A percentile compares a stretch with the other conserved stretches of the same genome.
These are phyloP conservation scores for Carex parvula DNA, from an alignment of 176 grass and related monocot species.

Conservation along the genomic window DNA sequence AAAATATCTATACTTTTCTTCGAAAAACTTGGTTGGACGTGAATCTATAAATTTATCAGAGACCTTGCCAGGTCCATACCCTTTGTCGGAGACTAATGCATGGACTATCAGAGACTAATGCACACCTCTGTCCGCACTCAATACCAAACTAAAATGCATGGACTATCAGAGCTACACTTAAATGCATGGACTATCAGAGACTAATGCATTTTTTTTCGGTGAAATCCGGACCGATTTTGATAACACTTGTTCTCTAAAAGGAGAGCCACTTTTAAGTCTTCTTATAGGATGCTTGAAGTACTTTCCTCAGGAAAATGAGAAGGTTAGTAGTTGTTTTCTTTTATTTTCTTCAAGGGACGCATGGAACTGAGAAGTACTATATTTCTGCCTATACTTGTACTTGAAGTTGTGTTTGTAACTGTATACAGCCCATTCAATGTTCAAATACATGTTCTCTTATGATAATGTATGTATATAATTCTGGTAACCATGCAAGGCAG, in stretches of 20 bases:
- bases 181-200: no score
- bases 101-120: no score
- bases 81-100: no score
- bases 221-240: no score
- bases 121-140: no score
- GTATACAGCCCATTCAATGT: not conserved
- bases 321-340: not conserved
- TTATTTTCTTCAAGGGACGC: not conserved
- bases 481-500: not conserved
- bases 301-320: conserved; percentile 11
- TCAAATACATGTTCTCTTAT: not conserved
- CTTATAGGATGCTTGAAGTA: conserved; percentile 13
- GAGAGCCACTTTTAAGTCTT: conserved; percentile 18
- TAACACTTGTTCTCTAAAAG: conserved; percentile 14
- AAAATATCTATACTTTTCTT: no score
- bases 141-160: no score
- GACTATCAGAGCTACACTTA: no score
- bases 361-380: not conserved
- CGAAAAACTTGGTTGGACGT: no score
- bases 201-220: no score
- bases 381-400: not conserved
- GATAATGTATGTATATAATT: not conserved
- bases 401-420: not conserved
- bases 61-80: no score
- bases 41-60: no score